Base-by-base conservation (phyloP, 176 grass and related monocot genomes). In the Thinopyrum elongatum region DNA sequence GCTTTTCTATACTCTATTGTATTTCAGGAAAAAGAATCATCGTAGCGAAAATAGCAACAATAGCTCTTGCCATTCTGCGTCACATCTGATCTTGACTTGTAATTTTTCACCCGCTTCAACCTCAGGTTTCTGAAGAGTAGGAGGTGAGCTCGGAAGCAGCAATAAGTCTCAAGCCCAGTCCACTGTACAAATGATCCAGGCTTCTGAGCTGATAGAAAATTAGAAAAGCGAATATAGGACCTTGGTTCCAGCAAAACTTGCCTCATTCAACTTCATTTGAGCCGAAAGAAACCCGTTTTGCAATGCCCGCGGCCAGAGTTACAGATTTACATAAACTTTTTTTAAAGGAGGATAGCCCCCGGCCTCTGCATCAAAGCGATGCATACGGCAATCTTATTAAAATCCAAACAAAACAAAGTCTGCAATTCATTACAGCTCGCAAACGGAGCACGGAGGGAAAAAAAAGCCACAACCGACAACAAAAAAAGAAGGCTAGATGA, bases 71-170 rank as follows among this genome's bases (percentile, higher is more conserved):
- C 5, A 26, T 35, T 19, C n/a, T 74, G 6, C 41, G 13, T 53
- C 21, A 72, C 10, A 78, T 63, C 23, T 44, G 42, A 78, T 38
- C 83, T 82, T 82, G 5, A 72, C 19, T 26, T 72, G 0, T 27
- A 25, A n/a, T 39, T 42, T 49, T 63, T 62, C 41, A 33, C 13
- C 63, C 23, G 38, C 4, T 76, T 38, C 39, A 29, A 51, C 53
- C 38, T 78, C 84, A 86, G 79, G 8, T 36, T 77, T 77, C 29
- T 28, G 12, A 46, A 76, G 31, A 72, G n/a, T 17, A 23, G 9
- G 27, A 74, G 19, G 13, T 7, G 4, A 27, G 12, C 55, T 49
- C 33, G 0, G 14, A 17, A 59, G 19, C 23, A 10, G 8, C 17
- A 72, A 51, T 47, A 17, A 70, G 16, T 53, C 36, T 76, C 35